These are phyloP conservation scores for Stygiomarasmius scandens DNA, from an alignment of 1,284 basidiomycete genomes.

Conservation along the genomic window DNA sequence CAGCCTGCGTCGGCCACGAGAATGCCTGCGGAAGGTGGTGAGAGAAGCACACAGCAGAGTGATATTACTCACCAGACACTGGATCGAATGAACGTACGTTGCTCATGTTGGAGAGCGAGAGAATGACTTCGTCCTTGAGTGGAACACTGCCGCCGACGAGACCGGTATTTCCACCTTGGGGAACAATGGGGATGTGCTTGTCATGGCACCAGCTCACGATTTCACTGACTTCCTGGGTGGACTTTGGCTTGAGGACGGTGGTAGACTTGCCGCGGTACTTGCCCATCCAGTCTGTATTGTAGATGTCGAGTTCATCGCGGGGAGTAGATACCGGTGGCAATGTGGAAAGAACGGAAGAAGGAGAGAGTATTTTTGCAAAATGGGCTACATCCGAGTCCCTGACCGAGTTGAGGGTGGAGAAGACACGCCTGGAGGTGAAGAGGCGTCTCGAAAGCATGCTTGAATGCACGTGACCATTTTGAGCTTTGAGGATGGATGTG, in stretches of 20 bases:
- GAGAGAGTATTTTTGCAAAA: conserved; percentile 63
- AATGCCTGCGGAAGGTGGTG: conserved; percentile 51
- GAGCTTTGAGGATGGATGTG: conserved; percentile 24
- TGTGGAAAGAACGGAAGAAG: conserved; percentile 66
- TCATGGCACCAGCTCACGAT: conserved; percentile 87
- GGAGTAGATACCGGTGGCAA: conserved; percentile 50
- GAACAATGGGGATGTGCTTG: conserved; percentile 84
- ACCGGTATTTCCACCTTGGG: conserved; percentile 98
- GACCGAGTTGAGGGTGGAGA: conserved; percentile 44
- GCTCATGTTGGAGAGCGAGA: conserved; percentile 85
- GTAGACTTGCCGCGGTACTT: conserved; percentile 88
- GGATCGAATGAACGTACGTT: conserved; percentile 91
- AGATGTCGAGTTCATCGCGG: conserved; percentile 74
- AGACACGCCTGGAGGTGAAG: neutral
- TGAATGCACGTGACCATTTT: neutral
- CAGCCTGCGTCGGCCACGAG: conserved; percentile 89
- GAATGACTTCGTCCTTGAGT: conserved; percentile 84
- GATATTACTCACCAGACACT: conserved; percentile 66
- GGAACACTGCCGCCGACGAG: conserved; percentile 97
- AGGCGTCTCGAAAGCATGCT: neutral
- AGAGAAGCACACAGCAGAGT: conserved; percentile 3
- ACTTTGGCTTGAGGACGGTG: conserved; percentile 89
- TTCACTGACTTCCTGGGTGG: conserved; percentile 85
- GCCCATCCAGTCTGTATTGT: conserved; percentile 97
- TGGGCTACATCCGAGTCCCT: conserved; percentile 61